Percentiles rank a stretch among this genome's conserved stretches.
Conservation (phyloP, 1,284 basidiomycete genomes). For the Termitomyces sp. region DNA sequence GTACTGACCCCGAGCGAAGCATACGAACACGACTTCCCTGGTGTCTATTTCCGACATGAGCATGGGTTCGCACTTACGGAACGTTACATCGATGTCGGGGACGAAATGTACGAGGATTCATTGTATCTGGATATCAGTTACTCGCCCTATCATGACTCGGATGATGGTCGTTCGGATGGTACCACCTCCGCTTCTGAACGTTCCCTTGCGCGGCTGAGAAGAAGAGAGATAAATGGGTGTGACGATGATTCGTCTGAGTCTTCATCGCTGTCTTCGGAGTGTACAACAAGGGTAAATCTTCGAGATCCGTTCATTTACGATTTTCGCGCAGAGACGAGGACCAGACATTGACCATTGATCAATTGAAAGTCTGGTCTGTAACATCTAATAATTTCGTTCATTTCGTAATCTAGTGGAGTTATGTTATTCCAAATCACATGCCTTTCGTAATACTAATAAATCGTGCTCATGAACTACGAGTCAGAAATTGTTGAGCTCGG, state of each 20-base stretch:
- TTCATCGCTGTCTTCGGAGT: not conserved
- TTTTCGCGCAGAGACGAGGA: not conserved
- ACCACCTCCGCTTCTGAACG: constrained; percentile 1
- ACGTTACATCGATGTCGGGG: not conserved
- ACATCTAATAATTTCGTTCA: not conserved
- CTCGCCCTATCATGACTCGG: not conserved
- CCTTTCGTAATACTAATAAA: not conserved
- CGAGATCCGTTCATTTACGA: not conserved
- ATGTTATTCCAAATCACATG: not conserved
- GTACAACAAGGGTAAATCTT: not conserved
- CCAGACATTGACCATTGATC: not conserved
- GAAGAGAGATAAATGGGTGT: not conserved
- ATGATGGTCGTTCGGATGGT: not conserved
- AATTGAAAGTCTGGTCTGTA: not conserved
- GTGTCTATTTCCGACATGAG: constrained; percentile 1
- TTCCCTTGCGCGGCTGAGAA: constrained; percentile 2
- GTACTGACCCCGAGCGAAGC: not conserved
- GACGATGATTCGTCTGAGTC: not conserved
- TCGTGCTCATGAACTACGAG: not conserved
- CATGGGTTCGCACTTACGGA: not conserved
- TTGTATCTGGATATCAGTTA: not conserved
- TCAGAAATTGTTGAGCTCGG: not conserved
- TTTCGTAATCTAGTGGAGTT: not conserved
- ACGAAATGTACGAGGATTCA: not conserved
- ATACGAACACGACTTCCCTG: not conserved